These are phyloP conservation scores for Graphilbum fragrans DNA, from an alignment of 2,329 filamentous ascomycete species.

Conservation along the genomic window DNA sequence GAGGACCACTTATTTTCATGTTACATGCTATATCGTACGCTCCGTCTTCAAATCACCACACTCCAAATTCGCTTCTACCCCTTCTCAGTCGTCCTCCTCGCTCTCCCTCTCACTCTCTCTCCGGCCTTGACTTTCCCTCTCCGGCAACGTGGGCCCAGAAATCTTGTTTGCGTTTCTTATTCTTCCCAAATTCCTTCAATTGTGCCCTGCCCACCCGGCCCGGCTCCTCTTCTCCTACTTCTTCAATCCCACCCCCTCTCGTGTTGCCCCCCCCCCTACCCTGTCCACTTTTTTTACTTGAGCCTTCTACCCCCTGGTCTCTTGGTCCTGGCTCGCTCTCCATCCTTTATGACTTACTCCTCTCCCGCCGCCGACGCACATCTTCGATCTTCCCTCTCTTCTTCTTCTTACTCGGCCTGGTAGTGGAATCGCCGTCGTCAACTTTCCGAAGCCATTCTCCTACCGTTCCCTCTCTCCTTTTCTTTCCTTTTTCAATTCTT, in stretches of 20 bases:
- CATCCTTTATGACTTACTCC: constrained; percentile 26
- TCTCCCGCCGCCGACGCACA: constrained; percentile 13
- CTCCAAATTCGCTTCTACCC: no score
- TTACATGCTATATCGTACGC: no score
- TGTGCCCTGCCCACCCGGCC: no score
- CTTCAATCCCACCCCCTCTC: no score
- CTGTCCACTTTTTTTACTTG: neutral
- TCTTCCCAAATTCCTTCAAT: neutral
- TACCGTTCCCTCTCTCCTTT: constrained; percentile 24
- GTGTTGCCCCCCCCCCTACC: no score
- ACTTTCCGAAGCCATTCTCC: constrained; percentile 20
- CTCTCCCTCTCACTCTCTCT: no score
- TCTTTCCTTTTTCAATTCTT: constrained; percentile 17
- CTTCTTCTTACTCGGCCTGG: constrained; percentile 26
- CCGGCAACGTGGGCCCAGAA: no score
- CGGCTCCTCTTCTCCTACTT: neutral
- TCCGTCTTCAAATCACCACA: no score
- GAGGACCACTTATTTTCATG: no score
- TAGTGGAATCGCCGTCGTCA: constrained; percentile 28
- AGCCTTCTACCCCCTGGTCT: neutral
- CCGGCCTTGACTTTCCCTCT: no score
- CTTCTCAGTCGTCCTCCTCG: no score
- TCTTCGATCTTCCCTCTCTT: constrained; percentile 12
- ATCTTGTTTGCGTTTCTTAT: no score
- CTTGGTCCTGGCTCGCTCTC: neutral